These are phyloP conservation scores for Suillus sp. DNA, from an alignment of 768 basidiomycete genomes.

Conservation along the genomic window DNA sequence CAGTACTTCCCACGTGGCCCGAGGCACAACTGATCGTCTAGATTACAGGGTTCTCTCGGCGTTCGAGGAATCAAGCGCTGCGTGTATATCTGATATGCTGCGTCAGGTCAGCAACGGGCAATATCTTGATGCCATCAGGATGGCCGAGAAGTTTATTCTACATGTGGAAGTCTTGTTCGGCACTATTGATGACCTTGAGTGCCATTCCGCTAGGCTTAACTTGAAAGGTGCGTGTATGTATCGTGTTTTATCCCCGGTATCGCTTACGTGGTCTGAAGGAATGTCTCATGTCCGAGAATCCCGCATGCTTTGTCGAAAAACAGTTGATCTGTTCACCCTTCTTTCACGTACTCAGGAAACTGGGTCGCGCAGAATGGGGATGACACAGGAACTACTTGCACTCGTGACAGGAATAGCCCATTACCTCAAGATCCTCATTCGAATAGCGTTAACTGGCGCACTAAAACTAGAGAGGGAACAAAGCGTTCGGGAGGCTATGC, in stretches of 20 bases:
- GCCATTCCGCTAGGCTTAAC: conserved; percentile 74
- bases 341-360: conserved; percentile 95
- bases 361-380: conserved; percentile 86
- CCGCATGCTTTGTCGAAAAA: conserved; percentile 97
- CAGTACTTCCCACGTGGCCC: conserved; percentile 33
- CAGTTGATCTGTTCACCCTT: conserved; percentile 96
- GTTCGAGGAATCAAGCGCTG: conserved; percentile 98
- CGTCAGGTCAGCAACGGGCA: conserved; percentile 95
- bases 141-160: conserved; percentile 98
- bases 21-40: conserved; percentile 14
- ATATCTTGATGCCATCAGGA: conserved; percentile 94
- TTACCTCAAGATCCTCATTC: conserved; percentile 98
- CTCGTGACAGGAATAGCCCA: conserved; percentile 99
- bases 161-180: conserved; percentile 98
- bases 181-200: conserved; percentile 95
- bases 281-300: conserved; percentile 99
- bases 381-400: conserved; percentile 96
- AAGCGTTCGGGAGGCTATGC: conserved; percentile 78
- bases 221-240: conserved; percentile 71
- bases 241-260: conserved; percentile 4
- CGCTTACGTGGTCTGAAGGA: conserved; percentile 48
- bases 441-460: conserved; percentile 94
- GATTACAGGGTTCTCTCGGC: conserved; percentile 81
- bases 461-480: conserved; percentile 94
- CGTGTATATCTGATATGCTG: conserved; percentile 99